Base-by-base conservation (phyloP, 345 rosid species). In the Brassica juncea region DNA sequence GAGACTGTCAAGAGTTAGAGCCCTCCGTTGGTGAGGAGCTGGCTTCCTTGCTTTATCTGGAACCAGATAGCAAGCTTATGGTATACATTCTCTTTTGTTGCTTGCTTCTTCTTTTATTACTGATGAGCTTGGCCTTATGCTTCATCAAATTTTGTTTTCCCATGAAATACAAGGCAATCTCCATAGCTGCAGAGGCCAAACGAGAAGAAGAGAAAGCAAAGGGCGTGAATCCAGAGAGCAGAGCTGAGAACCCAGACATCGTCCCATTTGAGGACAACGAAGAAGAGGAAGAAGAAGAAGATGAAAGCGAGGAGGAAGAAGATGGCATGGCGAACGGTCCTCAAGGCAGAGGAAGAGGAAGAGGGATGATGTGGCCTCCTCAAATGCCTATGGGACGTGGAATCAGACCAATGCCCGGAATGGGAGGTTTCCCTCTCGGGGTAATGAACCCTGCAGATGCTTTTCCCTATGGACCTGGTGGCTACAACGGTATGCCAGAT, bases 1-100 rank as follows among this genome's bases (percentile, higher is more conserved):
- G 99, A 88, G 99, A 95, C 73, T 95, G 99, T 83, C 99, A 91
- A 80, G 99, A 93, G 87, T 85, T 95, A 78, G 99, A 95, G 84
- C 88, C 91, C 60, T 91, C 97, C 32, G 34, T 95, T 76, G 99
- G 99, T 35, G 99, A 88, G 88, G 89, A 91, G 86, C 86, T 95
- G 88, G 99, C 97, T 52, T 88, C 92, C 71, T 86, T 95, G 82
- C 98, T 93, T 76, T 91, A 93, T 84, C 86, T 91, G 49, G 99
- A 95, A 84, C 99, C 99, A 28, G 98, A 95, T 79, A 91, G 97
- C 78, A 98, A 95, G 70, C 99, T 95, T 81, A 93, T 95, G 98
- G 99, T 95, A 91, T 82, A 84, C 55, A 75, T 44, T 42, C 52
- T 65, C 28, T 60, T 54, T 79, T 44, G 71, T 52, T 74, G 32